A percentile compares a stretch with the other conserved stretches of the same genome.
These are phyloP conservation scores for Metarhizium anisopliae DNA, from an alignment of 2,329 filamentous ascomycete species.

Conservation along the genomic window DNA sequence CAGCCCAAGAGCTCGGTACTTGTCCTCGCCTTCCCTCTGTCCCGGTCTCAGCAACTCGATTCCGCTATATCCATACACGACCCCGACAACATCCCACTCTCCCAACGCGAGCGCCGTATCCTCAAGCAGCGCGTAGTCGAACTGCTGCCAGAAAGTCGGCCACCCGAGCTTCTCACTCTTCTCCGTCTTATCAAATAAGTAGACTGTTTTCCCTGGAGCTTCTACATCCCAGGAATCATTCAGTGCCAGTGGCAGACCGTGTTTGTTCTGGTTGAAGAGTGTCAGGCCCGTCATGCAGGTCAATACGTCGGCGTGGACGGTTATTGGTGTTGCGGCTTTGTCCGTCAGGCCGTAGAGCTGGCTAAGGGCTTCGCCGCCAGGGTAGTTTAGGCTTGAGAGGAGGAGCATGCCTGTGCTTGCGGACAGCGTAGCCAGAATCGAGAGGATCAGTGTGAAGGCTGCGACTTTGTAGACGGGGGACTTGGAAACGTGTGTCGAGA, in stretches of 20 bases:
- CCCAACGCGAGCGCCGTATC: constrained; percentile 37
- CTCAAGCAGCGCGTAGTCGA: constrained; percentile 55
- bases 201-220: constrained; percentile 15
- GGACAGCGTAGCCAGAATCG: constrained; percentile 50
- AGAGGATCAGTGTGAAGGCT: constrained; percentile 46
- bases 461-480: constrained; percentile 44
- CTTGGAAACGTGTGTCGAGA: constrained; percentile 60
- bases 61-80: constrained; percentile 49
- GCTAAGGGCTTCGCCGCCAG: constrained; percentile 70
- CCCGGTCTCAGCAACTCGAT: constrained; percentile 48
- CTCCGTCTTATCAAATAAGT: constrained; percentile 56
- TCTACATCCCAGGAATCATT: neutral
- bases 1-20: constrained; percentile 32
- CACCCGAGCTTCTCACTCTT: constrained; percentile 31
- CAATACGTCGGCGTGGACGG: constrained; percentile 55
- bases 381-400: constrained; percentile 85
- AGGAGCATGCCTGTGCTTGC: constrained; percentile 60
- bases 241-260: constrained; percentile 26
- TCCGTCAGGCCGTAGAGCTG: constrained; percentile 34
- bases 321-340: constrained; percentile 17
- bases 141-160: constrained; percentile 51
- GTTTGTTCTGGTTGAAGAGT: constrained; percentile 48
- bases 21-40: constrained; percentile 3
- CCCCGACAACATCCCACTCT: constrained; percentile 46
- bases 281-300: constrained; percentile 65